Evolutionary conservation across 2,329 filamentous ascomycete species (phyloP).

Genomic region (Curvularia sp.): DNA sequence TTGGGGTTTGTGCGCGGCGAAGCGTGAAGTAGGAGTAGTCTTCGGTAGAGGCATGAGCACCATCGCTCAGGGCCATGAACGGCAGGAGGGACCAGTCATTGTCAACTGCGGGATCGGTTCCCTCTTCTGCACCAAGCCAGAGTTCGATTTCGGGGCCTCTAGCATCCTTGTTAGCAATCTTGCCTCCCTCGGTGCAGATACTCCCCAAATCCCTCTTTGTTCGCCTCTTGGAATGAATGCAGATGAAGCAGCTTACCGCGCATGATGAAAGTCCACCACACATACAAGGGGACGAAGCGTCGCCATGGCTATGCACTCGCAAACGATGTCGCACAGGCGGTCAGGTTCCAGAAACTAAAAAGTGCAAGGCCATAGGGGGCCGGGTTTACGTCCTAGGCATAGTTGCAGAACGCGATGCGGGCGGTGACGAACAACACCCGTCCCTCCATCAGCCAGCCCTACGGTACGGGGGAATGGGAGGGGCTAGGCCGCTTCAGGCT

Average conservation of each 20-base stretch:
- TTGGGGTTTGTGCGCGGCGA: constrained; percentile 60
- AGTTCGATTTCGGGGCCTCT: constrained; percentile 91
- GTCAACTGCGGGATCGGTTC: constrained; percentile 76
- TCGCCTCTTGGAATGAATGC: constrained; percentile 7
- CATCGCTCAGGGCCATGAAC: constrained; percentile 96
- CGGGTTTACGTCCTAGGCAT: constrained; percentile 28
- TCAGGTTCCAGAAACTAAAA: background rate
- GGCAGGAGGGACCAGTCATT: constrained; percentile 92
- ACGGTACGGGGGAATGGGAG: no score
- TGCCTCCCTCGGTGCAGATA: background rate
- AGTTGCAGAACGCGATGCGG: constrained; percentile 29
- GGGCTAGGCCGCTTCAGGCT: constrained; percentile 23
- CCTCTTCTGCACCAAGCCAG: constrained; percentile 82
- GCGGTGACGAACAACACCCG: constrained; percentile 32
- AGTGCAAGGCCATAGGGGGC: constrained; percentile 13
- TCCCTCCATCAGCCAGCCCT: constrained; percentile 34
- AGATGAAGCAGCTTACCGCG: constrained; percentile 45
- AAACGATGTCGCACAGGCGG: constrained; percentile 10
- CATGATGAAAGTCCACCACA: constrained; percentile 63
- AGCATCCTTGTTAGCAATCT: constrained; percentile 5
- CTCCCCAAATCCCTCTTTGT: constrained; percentile 1
- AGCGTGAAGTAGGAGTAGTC: constrained; percentile 99
- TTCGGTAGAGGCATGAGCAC: constrained; percentile 89
- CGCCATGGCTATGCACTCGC: constrained; percentile 46
- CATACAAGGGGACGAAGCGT: constrained; percentile 54